Conservation (phyloP, 352 stramenopile species). For the Globisporangium emineosum region DNA sequence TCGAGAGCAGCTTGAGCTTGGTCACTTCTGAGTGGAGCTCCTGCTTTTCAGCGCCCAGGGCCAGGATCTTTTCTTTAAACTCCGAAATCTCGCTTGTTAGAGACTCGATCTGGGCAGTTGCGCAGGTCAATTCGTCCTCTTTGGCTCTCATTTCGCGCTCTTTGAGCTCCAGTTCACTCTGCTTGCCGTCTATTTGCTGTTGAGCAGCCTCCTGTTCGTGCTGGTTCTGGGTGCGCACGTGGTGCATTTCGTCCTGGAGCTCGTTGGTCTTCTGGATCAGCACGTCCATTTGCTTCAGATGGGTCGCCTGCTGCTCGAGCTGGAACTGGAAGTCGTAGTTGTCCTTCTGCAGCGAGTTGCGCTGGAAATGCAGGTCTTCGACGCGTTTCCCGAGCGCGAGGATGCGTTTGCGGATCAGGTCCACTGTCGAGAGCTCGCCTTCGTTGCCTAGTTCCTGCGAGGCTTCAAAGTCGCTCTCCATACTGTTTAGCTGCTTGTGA, state of each 20-base stretch:
- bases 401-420: constrained; percentile 58
- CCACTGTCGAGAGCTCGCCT: constrained; percentile 24
- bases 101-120: constrained; percentile 23
- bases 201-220: not conserved
- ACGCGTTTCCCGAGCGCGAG: constrained; percentile 60
- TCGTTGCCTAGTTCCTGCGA: not conserved
- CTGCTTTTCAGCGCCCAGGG: constrained; percentile 34
- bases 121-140: constrained; percentile 28
- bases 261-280: constrained; percentile 29
- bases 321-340: constrained; percentile 74
- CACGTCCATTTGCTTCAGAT: constrained; percentile 45
- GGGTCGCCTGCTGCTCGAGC: constrained; percentile 48
- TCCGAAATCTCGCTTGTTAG: constrained; percentile 25
- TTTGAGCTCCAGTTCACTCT: constrained; percentile 24
- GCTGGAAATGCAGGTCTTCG: constrained; percentile 67
- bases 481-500: not conserved
- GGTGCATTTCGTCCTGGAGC: constrained; percentile 40
- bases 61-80: constrained; percentile 17
- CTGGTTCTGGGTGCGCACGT: constrained; percentile 3
- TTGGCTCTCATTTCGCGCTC: constrained; percentile 21
- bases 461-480: not conserved
- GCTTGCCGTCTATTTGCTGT: not conserved
- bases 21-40: constrained; percentile 32
- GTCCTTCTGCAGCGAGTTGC: constrained; percentile 68
- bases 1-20: constrained; percentile 27